A percentile compares a stretch with the other conserved stretches of the same genome.
These are phyloP conservation scores for Fragosphaeria purpurea DNA, from an alignment of 2,329 filamentous ascomycete species.

Conservation along the genomic window DNA sequence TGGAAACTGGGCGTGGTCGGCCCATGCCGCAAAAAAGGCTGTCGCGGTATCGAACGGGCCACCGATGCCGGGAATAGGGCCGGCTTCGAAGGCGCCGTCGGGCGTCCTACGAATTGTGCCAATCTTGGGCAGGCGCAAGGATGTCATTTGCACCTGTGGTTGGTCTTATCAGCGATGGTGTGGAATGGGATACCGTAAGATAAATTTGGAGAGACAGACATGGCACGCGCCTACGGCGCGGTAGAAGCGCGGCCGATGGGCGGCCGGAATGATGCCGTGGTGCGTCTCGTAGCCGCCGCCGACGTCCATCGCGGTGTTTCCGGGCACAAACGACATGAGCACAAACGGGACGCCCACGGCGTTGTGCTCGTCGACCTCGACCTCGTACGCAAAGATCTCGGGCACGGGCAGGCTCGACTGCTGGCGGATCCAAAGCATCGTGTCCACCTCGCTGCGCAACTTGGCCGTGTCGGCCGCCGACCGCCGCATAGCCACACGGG, in stretches of 20 bases:
- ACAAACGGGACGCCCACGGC: constrained; percentile 19
- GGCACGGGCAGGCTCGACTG: constrained; percentile 14
- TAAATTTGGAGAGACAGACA: constrained; percentile 3
- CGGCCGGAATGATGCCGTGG: constrained; percentile 11
- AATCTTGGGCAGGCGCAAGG: constrained; percentile 11
- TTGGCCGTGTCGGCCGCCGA: not conserved
- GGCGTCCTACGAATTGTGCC: constrained; percentile 6
- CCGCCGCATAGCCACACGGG: constrained; percentile 2
- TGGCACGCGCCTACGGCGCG: constrained; percentile 8
- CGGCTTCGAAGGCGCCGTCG: constrained; percentile 11
- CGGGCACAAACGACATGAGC: constrained; percentile 21
- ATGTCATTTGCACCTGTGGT: constrained; percentile 10
- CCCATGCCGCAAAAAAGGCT: constrained; percentile 16
- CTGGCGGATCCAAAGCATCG: constrained; percentile 4
- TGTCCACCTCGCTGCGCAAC: constrained; percentile 5
- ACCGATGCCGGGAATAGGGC: constrained; percentile 9
- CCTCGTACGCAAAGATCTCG: constrained; percentile 17
- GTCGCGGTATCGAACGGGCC: constrained; percentile 17
- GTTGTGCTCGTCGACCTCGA: constrained; percentile 11
- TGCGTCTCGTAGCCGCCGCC: constrained; percentile 14
- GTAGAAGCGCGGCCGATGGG: constrained; percentile 8
- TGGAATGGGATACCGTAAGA: not conserved
- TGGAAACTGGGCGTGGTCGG: constrained; percentile 11
- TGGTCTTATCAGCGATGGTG: too few species aligned
- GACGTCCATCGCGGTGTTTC: constrained; percentile 18